phyloP scores from a whole-genome alignment of 78 protist genomes.

The Polysphondylium violaceum region DNA sequence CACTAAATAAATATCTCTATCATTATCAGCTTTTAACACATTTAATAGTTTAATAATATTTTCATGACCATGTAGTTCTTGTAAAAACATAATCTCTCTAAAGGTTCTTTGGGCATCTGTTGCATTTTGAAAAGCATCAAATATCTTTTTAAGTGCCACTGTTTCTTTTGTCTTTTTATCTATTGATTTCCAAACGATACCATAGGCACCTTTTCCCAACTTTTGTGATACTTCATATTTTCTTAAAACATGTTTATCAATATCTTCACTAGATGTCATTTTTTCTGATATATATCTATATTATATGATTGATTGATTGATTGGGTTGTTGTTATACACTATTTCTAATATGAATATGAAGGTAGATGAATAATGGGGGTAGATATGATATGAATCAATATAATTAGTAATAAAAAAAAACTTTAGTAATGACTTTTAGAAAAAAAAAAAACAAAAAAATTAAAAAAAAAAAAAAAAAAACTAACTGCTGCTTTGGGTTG shows the following conservation, averaged over 20 bases:
- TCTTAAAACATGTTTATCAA: slow-evolving; percentile 91
- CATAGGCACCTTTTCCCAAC: slow-evolving; percentile 99
- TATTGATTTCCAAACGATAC: slow-evolving; percentile 97
- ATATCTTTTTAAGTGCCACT: slow-evolving; percentile 98
- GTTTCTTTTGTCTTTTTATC: slow-evolving; percentile 90
- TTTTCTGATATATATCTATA: background rate
- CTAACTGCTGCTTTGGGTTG: no score
- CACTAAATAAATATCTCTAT: slow-evolving; percentile 97
- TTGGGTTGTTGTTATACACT: no score
- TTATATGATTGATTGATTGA: background rate
- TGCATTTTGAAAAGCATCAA: slow-evolving; percentile 98
- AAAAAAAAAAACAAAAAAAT: no score
- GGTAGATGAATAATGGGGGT: no score
- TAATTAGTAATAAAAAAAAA: no score
- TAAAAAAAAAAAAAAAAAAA: no score
- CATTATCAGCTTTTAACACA: slow-evolving; percentile 97
- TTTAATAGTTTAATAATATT: slow-evolving; percentile 93
- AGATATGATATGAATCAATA: no score
- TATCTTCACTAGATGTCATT: slow-evolving; percentile 85
- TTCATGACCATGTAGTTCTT: slow-evolving; percentile 92
- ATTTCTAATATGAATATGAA: no score
- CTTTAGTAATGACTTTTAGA: no score
- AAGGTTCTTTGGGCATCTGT: slow-evolving; percentile 99
- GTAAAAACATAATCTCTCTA: slow-evolving; percentile 98
- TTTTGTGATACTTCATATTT: slow-evolving; percentile 92